phyloP scores from a whole-genome alignment of 768 basidiomycete species.

The Hypholoma sublateritium region DNA sequence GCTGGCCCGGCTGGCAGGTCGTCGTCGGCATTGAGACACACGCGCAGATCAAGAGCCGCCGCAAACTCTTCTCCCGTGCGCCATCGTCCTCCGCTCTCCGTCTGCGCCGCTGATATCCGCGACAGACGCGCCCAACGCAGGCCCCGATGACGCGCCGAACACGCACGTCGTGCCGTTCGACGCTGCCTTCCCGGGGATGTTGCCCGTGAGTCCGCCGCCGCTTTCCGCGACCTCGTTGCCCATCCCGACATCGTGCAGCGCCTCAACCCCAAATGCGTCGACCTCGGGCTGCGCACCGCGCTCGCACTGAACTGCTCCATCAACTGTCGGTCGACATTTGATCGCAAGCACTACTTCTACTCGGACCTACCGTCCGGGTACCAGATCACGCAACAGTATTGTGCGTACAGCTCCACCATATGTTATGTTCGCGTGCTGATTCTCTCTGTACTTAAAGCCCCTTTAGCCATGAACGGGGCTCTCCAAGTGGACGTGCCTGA shows the following conservation, averaged over 20 bases:
- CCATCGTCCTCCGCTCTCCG: not conserved
- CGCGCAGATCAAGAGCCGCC: conserved; percentile 84
- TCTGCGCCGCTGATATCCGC: not conserved
- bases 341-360: conserved; percentile 98
- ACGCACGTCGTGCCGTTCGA: conserved; percentile 76
- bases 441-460: conserved; percentile 46
- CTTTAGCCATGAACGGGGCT: conserved; percentile 69
- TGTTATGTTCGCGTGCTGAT: not conserved
- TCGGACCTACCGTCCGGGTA: conserved; percentile 92
- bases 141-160: conserved; percentile 56
- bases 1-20: conserved; percentile 89
- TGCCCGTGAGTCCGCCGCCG: conserved; percentile 63
- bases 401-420: conserved; percentile 34
- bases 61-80: conserved; percentile 82
- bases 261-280: conserved; percentile 69
- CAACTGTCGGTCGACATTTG: conserved; percentile 77
- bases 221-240: not conserved
- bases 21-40: conserved; percentile 95
- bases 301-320: conserved; percentile 70
- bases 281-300: conserved; percentile 79
- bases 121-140: conserved; percentile 41
- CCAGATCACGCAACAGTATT: conserved; percentile 96
- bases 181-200: conserved; percentile 89
- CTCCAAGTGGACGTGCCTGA: conserved; percentile 44
- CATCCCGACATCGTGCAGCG: conserved; percentile 31